phyloP scores from a whole-genome alignment of 1,139 yeast species.

The Hyphopichia pseudoburtonii region DNA sequence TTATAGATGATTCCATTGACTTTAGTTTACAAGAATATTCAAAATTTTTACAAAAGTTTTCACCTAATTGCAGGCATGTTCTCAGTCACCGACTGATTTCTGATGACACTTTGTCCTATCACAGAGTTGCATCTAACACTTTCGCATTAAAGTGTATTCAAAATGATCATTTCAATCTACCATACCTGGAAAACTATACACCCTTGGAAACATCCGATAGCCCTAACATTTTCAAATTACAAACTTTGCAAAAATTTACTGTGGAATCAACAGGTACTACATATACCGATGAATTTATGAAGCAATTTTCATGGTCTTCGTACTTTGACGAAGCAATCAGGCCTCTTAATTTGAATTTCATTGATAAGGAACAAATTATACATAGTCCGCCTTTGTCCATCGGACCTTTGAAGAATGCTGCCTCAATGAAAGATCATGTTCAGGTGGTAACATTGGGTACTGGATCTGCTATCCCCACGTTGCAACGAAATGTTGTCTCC shows the following conservation, averaged over 20 bases:
- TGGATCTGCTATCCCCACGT: conserved; percentile 89
- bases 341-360: conserved; percentile 22
- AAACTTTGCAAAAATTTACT: conserved; percentile 30
- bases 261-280: conserved; percentile 25
- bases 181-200: conserved; percentile 29
- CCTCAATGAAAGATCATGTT: conserved; percentile 49
- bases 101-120: conserved; percentile 60
- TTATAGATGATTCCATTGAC: conserved; percentile 65
- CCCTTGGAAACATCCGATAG: conserved; percentile 15
- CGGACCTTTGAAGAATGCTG: conserved; percentile 10
- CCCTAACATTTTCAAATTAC: conserved; percentile 20
- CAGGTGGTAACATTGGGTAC: conserved; percentile 86
- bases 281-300: conserved; percentile 19
- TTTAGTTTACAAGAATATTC: conserved; percentile 47
- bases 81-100: conserved; percentile 69
- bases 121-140: conserved; percentile 52
- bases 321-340: conserved; percentile 44
- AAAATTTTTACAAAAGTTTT: conserved; percentile 48
- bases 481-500: conserved; percentile 80
- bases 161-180: conserved; percentile 52
- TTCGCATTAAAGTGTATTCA: conserved; percentile 59
- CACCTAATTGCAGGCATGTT: conserved; percentile 54
- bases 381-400: conserved; percentile 21
- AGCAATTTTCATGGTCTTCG: conserved; percentile 35
- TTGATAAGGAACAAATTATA: conserved; percentile 17